Conservation (phyloP, 768 basidiomycete genomes). For the Mycena galericulata region DNA sequence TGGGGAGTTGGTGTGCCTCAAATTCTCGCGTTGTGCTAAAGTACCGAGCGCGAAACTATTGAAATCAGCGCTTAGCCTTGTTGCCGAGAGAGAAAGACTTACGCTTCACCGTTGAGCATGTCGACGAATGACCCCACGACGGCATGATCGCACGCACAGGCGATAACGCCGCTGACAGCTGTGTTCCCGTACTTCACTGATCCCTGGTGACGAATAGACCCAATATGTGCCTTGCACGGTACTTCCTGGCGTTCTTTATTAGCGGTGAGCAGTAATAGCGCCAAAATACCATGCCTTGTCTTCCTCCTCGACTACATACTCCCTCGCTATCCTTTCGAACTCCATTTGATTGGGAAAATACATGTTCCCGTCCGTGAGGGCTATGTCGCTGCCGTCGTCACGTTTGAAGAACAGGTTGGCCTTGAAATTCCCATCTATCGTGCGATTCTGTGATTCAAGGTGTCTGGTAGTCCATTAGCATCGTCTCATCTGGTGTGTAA, state of each 20-base stretch:
- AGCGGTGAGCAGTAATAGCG: background rate
- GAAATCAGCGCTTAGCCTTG: background rate
- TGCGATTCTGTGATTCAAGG: background rate
- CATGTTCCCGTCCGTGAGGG: conserved; percentile 3
- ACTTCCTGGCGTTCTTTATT: conserved; percentile 1
- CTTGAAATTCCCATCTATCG: conserved; percentile 14
- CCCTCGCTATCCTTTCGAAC: background rate
- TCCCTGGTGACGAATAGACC: conserved; percentile 22
- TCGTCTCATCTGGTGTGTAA: background rate
- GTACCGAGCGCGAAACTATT: conserved; percentile 17
- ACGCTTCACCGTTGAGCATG: conserved; percentile 24
- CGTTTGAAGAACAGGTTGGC: conserved; percentile 13
- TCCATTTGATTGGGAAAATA: background rate
- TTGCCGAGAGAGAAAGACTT: background rate
- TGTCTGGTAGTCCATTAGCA: background rate
- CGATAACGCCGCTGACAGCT: conserved; percentile 5
- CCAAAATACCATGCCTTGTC: background rate
- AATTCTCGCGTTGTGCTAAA: conserved; percentile 12
- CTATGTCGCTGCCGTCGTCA: conserved; percentile 5
- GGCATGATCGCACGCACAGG: conserved; percentile 19
- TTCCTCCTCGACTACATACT: background rate
- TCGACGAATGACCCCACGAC: conserved; percentile 17
- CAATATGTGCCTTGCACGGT: conserved; percentile 19
- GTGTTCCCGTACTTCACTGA: conserved; percentile 15
- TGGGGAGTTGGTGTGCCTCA: conserved; percentile 14